phyloP scores from a whole-genome alignment of 371 early-diverging fungal genomes.

The Circinella umbellata region DNA sequence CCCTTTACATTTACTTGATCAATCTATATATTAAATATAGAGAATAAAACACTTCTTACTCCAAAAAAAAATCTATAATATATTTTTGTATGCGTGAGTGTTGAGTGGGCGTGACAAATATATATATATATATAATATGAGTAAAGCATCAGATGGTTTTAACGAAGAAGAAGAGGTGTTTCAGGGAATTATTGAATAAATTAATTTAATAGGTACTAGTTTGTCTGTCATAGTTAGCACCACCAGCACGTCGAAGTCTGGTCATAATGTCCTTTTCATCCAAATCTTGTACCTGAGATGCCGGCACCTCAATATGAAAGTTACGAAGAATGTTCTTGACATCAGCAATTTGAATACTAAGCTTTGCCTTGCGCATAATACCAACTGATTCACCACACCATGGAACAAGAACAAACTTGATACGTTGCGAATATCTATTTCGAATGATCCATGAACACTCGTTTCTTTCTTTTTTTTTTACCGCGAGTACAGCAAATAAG shows the following conservation, averaged over 20 bases:
- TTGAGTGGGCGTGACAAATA: no score
- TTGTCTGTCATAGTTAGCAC: slow-evolving; percentile 75
- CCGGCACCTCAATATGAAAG: slow-evolving; percentile 80
- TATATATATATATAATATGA: no score
- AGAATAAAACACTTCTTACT: no score
- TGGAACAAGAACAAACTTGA: slow-evolving; percentile 74
- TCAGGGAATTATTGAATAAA: not conserved
- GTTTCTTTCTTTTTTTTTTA: no score
- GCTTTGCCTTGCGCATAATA: slow-evolving; percentile 86
- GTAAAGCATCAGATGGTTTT: no score
- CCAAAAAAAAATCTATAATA: no score
- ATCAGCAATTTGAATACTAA: slow-evolving; percentile 79
- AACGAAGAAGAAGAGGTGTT: not conserved
- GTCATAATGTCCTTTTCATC: slow-evolving; percentile 57
- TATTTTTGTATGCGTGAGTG: no score
- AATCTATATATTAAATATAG: no score
- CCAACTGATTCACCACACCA: slow-evolving; percentile 87
- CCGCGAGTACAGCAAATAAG: no score
- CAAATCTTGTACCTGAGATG: slow-evolving; percentile 55
- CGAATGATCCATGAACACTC: no score
- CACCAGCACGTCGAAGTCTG: slow-evolving; percentile 67
- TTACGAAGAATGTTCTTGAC: slow-evolving; percentile 75
- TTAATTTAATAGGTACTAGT: slow-evolving; percentile 46
- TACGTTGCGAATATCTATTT: slow-evolving; percentile 56
- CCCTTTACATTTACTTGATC: no score